Conservation (phyloP, 768 basidiomycete species). For the Paxillus rubicundulus region DNA sequence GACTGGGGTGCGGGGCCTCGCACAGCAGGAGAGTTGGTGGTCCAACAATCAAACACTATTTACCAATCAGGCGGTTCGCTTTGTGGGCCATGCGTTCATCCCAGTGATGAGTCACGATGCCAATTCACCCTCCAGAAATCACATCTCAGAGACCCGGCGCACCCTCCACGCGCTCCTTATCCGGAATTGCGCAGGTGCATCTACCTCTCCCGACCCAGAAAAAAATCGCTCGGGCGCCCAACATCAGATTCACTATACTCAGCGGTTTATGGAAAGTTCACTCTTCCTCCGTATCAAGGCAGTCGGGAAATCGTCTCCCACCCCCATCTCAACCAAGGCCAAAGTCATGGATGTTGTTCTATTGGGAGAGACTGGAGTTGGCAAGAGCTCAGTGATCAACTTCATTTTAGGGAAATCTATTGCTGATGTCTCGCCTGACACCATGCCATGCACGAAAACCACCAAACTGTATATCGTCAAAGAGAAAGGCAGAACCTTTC, state of each 20-base stretch:
- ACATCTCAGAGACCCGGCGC: conserved; percentile 10
- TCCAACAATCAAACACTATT: conserved; percentile 3
- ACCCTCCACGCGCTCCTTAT: conserved; percentile 14
- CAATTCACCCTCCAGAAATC: conserved; percentile 2
- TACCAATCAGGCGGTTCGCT: conserved; percentile 9
- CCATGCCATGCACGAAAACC: conserved; percentile 34
- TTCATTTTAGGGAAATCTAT: conserved; percentile 26
- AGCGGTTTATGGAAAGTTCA: conserved; percentile 9
- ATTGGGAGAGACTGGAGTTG: conserved; percentile 33
- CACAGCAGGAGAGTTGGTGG: conserved; percentile 22
- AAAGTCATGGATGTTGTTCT: conserved; percentile 31
- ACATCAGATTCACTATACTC: conserved; percentile 5
- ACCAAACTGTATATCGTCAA: conserved; percentile 21
- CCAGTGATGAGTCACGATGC: not conserved
- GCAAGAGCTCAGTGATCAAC: conserved; percentile 46
- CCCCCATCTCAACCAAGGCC: not conserved
- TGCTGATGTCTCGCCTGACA: conserved; percentile 32
- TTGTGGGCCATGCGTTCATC: conserved; percentile 18
- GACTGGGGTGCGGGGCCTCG: conserved; percentile 6
- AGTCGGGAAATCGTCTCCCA: conserved; percentile 5
- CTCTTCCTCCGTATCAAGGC: conserved; percentile 4
- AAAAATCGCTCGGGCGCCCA: not conserved
- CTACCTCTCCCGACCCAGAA: not conserved
- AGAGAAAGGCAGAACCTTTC: conserved; percentile 20
- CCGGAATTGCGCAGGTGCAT: conserved; percentile 1